Base-by-base conservation (phyloP, 768 basidiomycete genomes). In the Boletus huronensis region DNA sequence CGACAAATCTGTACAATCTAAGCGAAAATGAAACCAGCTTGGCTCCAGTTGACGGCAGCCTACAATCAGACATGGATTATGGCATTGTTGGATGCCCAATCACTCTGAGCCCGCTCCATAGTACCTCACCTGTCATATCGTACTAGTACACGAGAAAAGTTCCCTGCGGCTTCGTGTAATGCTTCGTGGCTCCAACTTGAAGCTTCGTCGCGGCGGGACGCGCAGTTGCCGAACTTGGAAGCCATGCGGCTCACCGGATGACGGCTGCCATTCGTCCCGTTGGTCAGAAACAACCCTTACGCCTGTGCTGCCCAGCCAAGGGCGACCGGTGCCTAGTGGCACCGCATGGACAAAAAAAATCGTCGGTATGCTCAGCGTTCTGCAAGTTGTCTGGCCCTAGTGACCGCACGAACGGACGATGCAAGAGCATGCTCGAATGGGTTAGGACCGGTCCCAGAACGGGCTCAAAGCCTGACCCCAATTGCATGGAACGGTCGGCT, bases 401-500 rank as follows among this genome's bases (percentile, higher is more conserved):
- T n/a, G n/a, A n/a, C n/a, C n/a, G n/a, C n/a, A n/a, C n/a, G n/a
- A n/a, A n/a, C n/a, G n/a, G n/a, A n/a, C n/a, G n/a, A n/a, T n/a
- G n/a, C n/a, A 42, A 10, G 38, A 45, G 48, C 16, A 35, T n/a
- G 17, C 56, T 40, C 10, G 17, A 65, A 61, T 32, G 9, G 52
- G 58, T 28, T 67, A 65, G 68, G 41, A 48, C 45, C 52, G 53
- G 54, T 35, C 10, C 17, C 44, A 46, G 55, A 46, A 41, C 50
- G 57, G 56, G 43, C 54, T 63, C 58, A 59, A 57, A 41, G 48
- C 43, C 53, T 64, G 59, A 48, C 66, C 61, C 70, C 58, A 62
- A 64, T 59, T 61, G 53, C 64, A 31, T 67, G 58, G 55, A 53
- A 53, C 49, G 58, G 51, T 45, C 50, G 58, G 39, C 71, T 71